Conservation (phyloP, 345 rosid genomes). For the Dimocarpus longan region DNA sequence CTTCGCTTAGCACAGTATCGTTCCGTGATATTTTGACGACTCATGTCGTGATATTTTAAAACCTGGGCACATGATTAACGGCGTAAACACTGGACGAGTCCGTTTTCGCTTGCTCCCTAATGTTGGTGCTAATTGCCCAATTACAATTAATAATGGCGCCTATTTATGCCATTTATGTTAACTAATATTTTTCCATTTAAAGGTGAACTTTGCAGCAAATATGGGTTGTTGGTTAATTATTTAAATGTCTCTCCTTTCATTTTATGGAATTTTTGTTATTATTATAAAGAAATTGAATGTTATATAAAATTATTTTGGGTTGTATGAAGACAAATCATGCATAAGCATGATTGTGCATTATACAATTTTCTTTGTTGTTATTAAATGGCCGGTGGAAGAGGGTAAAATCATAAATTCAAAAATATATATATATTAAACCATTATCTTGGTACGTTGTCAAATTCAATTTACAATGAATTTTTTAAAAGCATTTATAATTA, state of each 20-base stretch:
- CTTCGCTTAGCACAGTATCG: background rate
- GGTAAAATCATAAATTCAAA: no score
- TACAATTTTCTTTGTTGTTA: background rate
- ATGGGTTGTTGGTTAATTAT: background rate
- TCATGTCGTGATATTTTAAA: background rate
- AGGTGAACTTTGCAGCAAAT: background rate
- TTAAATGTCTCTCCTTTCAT: background rate
- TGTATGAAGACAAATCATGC: background rate
- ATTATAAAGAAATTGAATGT: background rate
- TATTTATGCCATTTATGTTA: no score
- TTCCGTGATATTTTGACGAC: constrained; percentile 16
- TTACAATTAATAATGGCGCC: background rate
- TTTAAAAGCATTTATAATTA: no score
- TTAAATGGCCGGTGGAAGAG: no score
- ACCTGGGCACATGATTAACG: constrained; percentile 11
- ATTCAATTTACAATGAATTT: no score
- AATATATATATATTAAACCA: no score
- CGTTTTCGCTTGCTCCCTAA: background rate
- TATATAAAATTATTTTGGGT: background rate
- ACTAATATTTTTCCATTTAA: no score
- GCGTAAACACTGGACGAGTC: constrained; percentile 20
- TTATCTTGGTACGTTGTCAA: no score
- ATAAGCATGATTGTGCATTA: background rate
- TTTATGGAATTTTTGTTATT: background rate
- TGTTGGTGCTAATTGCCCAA: background rate